Evolutionary conservation across 1,284 basidiomycete genomes (phyloP), one percentile per base, ranked within the genome.

Genomic region (Sutorius eximius): DNA sequence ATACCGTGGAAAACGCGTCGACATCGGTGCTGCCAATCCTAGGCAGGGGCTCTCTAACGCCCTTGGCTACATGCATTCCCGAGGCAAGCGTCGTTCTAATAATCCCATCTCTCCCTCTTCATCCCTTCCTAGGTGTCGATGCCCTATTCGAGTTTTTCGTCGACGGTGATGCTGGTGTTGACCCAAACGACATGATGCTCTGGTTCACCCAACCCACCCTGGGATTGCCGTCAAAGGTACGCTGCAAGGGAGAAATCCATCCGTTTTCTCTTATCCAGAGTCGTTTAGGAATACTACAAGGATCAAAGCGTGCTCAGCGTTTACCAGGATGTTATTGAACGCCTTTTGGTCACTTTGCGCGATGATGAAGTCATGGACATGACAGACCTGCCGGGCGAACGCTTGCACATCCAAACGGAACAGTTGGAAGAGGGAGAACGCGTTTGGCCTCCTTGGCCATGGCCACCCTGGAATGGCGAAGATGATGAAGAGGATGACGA

Each of bases 161-260:
- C 56, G 94, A 97, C 54, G 95, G 96, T 40, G 94, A 98, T 64
- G 85, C 88, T 33, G 93, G 90, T 24, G 79, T 84, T n/a, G 92
- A 98, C 67, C 94, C 96, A 0, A 90, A 95, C 62, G 73, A 81
- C 44, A 93, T 96, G 82, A 83, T 85, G 0, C 79, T 95, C 16
- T 94, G 89, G 87, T 85, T 98, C 66, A 86, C 82, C 60, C 95
- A 98, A 67, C 83, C 89, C 8, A 81, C 77, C 11, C 79, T 98
- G 8, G 93, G 94, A 32, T 83, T 98, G 13, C 95, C 95, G 1
- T 86, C 94, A 41, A 94, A 95, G 80, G 89, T 88, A 52, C 20
- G 49, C 4, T 24, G 3, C 13, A 15, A 16, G 15, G 13, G 15
- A 5, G 50, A n/a, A 45, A 20, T 43, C 5, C 45, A 20, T 38